Evolutionary conservation across 345 rosid species (phyloP).

Genomic region (Brassica napus): DNA sequence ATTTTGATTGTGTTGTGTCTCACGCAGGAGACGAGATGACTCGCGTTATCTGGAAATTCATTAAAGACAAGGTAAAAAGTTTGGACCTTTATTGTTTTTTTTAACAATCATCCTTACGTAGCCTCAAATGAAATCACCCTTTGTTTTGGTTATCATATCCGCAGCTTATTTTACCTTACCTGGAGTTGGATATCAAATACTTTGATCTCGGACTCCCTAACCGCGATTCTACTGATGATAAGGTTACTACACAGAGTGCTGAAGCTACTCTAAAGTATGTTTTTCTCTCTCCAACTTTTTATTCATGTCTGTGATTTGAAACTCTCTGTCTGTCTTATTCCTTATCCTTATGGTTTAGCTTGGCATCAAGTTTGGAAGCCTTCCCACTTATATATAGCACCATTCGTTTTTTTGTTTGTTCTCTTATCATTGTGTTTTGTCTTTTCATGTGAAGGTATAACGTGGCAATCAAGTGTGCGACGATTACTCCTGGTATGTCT

Average conservation of each 20-base stretch:
- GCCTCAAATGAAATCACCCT: neutral
- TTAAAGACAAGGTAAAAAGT: too few relatives aligned
- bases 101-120: neutral
- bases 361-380: too few relatives aligned
- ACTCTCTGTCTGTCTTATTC: too few relatives aligned
- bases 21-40: slow-evolving; percentile 75
- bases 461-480: too few relatives aligned
- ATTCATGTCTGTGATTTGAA: too few relatives aligned
- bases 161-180: slow-evolving; percentile 65
- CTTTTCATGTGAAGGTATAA: too few relatives aligned
- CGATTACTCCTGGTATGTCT: too few relatives aligned
- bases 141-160: neutral
- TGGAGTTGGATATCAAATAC: slow-evolving; percentile 67
- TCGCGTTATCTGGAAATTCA: slow-evolving; percentile 32
- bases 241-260: slow-evolving; percentile 59
- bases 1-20: neutral
- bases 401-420: too few relatives aligned
- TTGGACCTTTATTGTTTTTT: neutral
- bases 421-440: too few relatives aligned
- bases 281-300: neutral
- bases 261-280: slow-evolving; percentile 63
- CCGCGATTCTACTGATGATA: slow-evolving; percentile 62
- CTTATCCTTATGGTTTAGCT: too few relatives aligned
- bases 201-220: slow-evolving; percentile 69
- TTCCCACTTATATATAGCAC: too few relatives aligned